Evolutionary conservation across 345 rosid species (phyloP).

Genomic region (Rhodamnia argentea): DNA sequence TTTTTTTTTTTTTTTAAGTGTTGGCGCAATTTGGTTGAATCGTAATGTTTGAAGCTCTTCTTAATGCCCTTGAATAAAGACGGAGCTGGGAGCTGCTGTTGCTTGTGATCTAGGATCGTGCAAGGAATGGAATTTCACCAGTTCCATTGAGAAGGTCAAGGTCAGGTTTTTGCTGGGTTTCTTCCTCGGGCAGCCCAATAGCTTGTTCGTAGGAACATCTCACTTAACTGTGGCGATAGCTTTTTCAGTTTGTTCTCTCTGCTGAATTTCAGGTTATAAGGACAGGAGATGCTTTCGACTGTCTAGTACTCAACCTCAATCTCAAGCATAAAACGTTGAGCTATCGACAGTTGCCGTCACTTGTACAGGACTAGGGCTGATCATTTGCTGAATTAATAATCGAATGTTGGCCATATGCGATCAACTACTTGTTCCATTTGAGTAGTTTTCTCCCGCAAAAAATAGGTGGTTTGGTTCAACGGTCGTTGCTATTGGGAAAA

Average conservation of each 20-base stretch:
- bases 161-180: neutral
- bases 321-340: neutral
- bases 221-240: neutral
- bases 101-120: neutral
- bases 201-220: neutral
- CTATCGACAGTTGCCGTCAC: neutral
- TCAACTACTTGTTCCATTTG: neutral
- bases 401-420: neutral
- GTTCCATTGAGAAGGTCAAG: neutral
- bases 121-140: neutral
- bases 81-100: neutral
- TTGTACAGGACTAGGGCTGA: neutral
- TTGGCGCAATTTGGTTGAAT: neutral
- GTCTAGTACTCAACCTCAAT: neutral
- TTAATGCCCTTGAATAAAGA: neutral
- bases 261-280: neutral
- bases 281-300: neutral
- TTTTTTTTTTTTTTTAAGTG: neutral
- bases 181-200: neutral
- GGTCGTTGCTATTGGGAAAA: neutral
- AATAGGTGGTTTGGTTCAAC: neutral
- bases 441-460: neutral
- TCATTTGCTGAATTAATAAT: neutral
- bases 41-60: neutral
- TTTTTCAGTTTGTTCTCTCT: neutral